phyloP scores from a whole-genome alignment of 345 rosid species.

The Hibiscus mutabilis region DNA sequence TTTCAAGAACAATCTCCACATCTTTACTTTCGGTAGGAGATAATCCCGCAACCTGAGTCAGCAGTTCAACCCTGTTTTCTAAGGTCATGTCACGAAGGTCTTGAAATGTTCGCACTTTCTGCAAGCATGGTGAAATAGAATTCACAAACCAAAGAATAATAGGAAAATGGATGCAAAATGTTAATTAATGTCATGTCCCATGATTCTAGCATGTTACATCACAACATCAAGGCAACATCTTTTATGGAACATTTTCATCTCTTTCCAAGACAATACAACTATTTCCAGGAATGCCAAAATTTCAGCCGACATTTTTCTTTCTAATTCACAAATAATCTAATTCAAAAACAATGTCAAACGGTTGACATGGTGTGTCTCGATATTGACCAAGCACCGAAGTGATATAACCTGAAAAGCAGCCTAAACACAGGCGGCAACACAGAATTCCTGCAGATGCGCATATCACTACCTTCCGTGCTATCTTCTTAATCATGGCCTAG shows the following conservation, averaged over 20 bases:
- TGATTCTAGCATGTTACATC: conserved; percentile 24
- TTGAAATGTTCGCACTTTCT: conserved; percentile 83
- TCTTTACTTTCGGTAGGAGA: conserved; percentile 36
- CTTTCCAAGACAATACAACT: not conserved
- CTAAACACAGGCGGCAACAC: not conserved
- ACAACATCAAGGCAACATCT: not conserved
- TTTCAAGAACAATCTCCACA: conserved; percentile 74
- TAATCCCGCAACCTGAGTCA: conserved; percentile 65
- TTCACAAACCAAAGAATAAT: not conserved
- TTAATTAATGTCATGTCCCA: not conserved
- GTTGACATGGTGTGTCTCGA: not conserved
- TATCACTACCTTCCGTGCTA: conserved; percentile 71
- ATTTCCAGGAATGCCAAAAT: not conserved
- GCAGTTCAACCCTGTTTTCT: conserved; percentile 68
- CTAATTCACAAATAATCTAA: not conserved
- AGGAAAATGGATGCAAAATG: not conserved
- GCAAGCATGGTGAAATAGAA: conserved; percentile 21
- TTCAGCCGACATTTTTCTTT: not conserved
- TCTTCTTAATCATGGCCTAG: conserved; percentile 75
- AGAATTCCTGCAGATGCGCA: not conserved
- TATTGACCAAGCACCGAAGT: not conserved
- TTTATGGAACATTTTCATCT: not conserved
- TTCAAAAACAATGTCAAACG: not conserved
- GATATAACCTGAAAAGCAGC: not conserved
- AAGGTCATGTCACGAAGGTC: conserved; percentile 64